These are phyloP conservation scores for Phytophthora melonis DNA, from an alignment of 352 stramenopile species.

Conservation along the genomic window DNA sequence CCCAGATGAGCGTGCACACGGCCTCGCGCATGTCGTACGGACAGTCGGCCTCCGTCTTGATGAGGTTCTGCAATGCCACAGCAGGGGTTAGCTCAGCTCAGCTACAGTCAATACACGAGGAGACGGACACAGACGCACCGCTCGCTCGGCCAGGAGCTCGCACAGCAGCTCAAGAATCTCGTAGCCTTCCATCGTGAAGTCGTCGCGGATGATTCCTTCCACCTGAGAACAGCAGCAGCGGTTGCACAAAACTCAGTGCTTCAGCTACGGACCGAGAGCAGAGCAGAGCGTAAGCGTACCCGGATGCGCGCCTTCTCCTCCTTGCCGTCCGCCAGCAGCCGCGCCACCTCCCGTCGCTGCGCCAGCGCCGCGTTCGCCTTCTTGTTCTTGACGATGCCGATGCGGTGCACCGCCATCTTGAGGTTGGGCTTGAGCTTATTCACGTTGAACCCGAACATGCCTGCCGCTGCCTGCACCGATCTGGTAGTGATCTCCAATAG, in stretches of 20 bases:
- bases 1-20: slow-evolving; percentile 96
- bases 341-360: slow-evolving; percentile 79
- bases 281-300: slow-evolving; percentile 40
- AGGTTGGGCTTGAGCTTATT: slow-evolving; percentile 94
- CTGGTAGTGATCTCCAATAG: too few species aligned
- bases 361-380: slow-evolving; percentile 85
- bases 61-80: slow-evolving; percentile 67
- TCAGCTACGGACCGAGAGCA: background rate
- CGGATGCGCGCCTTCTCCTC: slow-evolving; percentile 96
- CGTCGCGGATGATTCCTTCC: slow-evolving; percentile 95
- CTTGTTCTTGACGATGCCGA: slow-evolving; percentile 94
- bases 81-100: background rate
- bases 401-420: slow-evolving; percentile 94
- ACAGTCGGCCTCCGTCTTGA: slow-evolving; percentile 92
- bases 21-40: slow-evolving; percentile 94
- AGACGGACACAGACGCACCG: slow-evolving; percentile 49
- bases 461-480: slow-evolving; percentile 9
- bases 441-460: slow-evolving; percentile 91
- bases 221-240: slow-evolving; percentile 52
- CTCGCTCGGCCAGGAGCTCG: slow-evolving; percentile 93
- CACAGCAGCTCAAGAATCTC: slow-evolving; percentile 96
- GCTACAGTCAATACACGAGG: background rate
- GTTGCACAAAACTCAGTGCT: background rate
- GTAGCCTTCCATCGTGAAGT: slow-evolving; percentile 96
- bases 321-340: slow-evolving; percentile 87